These are phyloP conservation scores for Phialophora chinensis DNA, from an alignment of 2,329 filamentous ascomycete genomes.

Conservation along the genomic window DNA sequence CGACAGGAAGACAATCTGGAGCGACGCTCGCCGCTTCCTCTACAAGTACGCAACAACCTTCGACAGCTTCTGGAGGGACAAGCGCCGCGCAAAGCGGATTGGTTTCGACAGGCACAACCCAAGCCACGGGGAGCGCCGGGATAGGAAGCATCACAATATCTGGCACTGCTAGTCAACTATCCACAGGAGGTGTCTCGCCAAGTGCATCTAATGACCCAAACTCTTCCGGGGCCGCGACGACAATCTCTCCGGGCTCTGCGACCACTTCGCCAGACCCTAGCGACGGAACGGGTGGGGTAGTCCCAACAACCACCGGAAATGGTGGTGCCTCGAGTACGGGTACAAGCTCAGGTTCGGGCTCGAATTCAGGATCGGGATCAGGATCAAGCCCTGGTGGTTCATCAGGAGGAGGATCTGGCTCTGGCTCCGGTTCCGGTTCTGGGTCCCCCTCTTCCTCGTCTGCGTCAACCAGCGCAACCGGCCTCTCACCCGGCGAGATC, in stretches of 20 bases:
- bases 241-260: background rate
- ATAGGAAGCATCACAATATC: slow-evolving; percentile 11
- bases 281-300: slow-evolving; percentile 1
- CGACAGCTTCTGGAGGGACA: background rate
- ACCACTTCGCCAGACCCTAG: slow-evolving; percentile 8
- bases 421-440: slow-evolving; percentile 13
- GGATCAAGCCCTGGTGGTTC: slow-evolving; percentile 10
- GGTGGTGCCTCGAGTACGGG: slow-evolving; percentile 18
- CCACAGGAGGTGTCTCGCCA: slow-evolving; percentile 11
- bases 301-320: slow-evolving; percentile 24
- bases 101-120: slow-evolving; percentile 1
- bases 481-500: slow-evolving; percentile 32
- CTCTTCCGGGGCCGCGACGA: background rate
- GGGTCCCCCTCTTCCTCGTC: slow-evolving; percentile 17
- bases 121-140: background rate
- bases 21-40: background rate
- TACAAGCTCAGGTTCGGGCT: slow-evolving; percentile 14
- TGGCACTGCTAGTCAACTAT: slow-evolving; percentile 11
- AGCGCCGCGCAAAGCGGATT: slow-evolving; percentile 1
- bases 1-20: slow-evolving; percentile 1
- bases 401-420: slow-evolving; percentile 12
- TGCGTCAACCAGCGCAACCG: slow-evolving; percentile 6
- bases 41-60: background rate
- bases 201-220: slow-evolving; percentile 1
- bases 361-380: slow-evolving; percentile 12